Conservation (phyloP, 129 eudicot species). For the Flaveria brownii region DNA sequence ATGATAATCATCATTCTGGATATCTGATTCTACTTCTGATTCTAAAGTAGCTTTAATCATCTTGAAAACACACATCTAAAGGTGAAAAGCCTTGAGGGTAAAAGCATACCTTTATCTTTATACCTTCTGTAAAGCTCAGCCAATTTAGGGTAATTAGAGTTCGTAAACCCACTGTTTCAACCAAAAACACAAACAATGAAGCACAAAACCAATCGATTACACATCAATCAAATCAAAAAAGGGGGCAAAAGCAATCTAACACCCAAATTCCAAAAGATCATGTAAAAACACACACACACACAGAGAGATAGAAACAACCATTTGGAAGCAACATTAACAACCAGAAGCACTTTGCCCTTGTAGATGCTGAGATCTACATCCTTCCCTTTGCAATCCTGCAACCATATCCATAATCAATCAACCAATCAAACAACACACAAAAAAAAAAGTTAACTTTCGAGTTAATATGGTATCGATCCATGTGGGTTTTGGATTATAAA, state of each 20-base stretch:
- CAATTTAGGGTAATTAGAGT: conserved; percentile 68
- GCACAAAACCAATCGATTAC: not conserved
- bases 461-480: too few relatives aligned
- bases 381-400: conserved; percentile 68
- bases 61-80: not conserved
- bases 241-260: not conserved
- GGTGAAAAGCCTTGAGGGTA: not conserved
- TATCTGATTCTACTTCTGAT: not conserved
- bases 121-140: conserved; percentile 64
- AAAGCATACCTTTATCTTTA: conserved; percentile 68
- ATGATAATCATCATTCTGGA: not conserved
- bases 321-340: conserved; percentile 95
- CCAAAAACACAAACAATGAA: conserved; percentile 24
- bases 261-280: not conserved
- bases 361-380: conserved; percentile 79
- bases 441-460: conserved; percentile 8
- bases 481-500: not conserved
- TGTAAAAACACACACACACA: not conserved
- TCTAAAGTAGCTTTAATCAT: not conserved
- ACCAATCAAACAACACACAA: not conserved
- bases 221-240: not conserved
- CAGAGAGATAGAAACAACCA: conserved; percentile 41
- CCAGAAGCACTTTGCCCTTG: conserved; percentile 81
- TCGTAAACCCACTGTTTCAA: conserved; percentile 72
- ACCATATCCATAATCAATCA: not conserved